Base-by-base conservation (phyloP, 2,329 filamentous ascomycete genomes). In the Sporothrix humicola region DNA sequence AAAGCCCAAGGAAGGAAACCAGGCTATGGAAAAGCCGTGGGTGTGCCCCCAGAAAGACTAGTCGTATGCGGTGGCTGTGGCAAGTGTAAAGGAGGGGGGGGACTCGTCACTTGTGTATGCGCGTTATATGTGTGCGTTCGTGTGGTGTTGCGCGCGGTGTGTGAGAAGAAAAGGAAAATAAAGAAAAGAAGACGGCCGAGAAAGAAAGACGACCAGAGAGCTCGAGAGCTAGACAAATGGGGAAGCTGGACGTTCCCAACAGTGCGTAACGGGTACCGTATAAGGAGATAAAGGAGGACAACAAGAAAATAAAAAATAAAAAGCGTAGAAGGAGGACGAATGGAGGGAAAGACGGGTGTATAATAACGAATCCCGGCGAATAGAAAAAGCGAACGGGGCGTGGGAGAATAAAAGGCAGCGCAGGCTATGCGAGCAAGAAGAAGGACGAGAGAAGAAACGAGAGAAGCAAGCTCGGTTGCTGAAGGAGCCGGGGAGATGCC, bases 221-320 rank as follows among this genome's bases (percentile, higher is more conserved):
- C 46, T 71, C 52, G 52, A 26, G 31, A 26, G 65, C 66, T 58
- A 31, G 72, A 65, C 72, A 73, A 71, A 65, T 48, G 56, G 26
- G 48, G 37, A 58, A 63, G 72, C 56, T 71, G 44, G 63, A 26
- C 31, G 37, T 26, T 58, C 20, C 48, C 52, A 48, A 23, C 31
- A 31, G 54, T 1, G 20, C 42, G 42, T 37, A 61, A 71, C 54
- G 69, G 37, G 42, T 61, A 48, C 65, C 52, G 72, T 61, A 69
- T 52, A 73, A 63, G 54, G 37, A 56, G 42, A 69, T 63, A 69
- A 63, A 54, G 13, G 44, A 63, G 3, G 63, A 31, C 7, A 44
- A 17, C 10, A n/a, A 42, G 42, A 31, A 26, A 42, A 31, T 17
- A n/a, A n/a, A 37, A 71, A 26, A 50, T n/a, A n/a, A 23, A 52